Evolutionary conservation across 163 green algal species (phyloP).

Genomic region (Scenedesmus sp.): DNA sequence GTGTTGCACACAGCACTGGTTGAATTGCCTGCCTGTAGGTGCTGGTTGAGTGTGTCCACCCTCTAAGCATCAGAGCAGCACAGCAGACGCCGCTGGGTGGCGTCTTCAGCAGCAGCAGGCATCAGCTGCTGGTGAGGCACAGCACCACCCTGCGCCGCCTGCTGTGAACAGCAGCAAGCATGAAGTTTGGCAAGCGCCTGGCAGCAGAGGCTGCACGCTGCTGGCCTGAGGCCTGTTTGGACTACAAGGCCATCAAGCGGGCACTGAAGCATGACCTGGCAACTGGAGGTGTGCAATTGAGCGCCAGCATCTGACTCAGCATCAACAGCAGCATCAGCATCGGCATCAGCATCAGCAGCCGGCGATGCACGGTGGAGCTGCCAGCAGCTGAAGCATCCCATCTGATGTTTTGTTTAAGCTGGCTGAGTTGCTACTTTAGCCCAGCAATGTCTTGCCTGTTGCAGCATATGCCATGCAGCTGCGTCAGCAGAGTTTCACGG

Average conservation of each 20-base stretch:
- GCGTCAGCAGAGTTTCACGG: background rate
- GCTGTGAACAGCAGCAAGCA: conserved; percentile 45
- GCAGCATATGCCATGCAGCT: background rate
- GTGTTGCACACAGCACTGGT: background rate
- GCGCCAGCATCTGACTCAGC: background rate
- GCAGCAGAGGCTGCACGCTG: conserved; percentile 55
- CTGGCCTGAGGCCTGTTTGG: conserved; percentile 72
- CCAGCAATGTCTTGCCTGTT: background rate
- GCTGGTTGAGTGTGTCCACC: background rate
- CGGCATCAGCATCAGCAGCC: background rate
- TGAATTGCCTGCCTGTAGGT: background rate
- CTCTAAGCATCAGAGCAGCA: background rate
- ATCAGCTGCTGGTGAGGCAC: background rate
- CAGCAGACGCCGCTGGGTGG: conserved; percentile 13
- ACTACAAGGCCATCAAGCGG: conserved; percentile 87
- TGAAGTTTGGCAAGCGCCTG: conserved; percentile 90
- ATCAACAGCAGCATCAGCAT: background rate
- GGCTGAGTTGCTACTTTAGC: background rate
- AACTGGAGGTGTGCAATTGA: conserved; percentile 52
- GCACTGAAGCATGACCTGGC: conserved; percentile 79
- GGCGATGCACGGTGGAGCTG: background rate
- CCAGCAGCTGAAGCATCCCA: background rate
- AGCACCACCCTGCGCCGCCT: background rate
- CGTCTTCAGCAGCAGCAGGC: conserved; percentile 2
- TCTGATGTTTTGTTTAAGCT: background rate